These are phyloP conservation scores for Quillaja saponaria DNA, from an alignment of 306 rosid genomes.

Conservation along the genomic window DNA sequence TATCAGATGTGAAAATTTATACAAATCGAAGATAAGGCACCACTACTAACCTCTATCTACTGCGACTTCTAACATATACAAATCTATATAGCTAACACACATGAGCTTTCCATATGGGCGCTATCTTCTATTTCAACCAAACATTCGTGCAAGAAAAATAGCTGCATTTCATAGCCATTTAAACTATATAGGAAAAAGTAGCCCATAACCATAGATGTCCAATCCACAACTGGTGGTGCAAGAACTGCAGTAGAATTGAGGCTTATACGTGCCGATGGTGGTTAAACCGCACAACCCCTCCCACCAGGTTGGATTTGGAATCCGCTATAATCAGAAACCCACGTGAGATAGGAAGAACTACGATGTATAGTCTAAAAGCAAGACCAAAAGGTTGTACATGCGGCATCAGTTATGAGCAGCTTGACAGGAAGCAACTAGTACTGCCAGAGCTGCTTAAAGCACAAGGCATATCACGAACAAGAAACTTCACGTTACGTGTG, in stretches of 20 bases:
- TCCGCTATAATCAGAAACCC: slow-evolving; percentile 8
- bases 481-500: slow-evolving; percentile 50
- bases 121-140: slow-evolving; percentile 26
- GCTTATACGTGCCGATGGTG: slow-evolving; percentile 9
- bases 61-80: slow-evolving; percentile 30
- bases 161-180: background rate
- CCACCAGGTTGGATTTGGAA: slow-evolving; percentile 14
- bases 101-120: slow-evolving; percentile 22
- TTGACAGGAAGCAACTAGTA: slow-evolving; percentile 51
- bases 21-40: slow-evolving; percentile 21
- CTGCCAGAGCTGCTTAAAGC: slow-evolving; percentile 57
- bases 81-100: slow-evolving; percentile 19
- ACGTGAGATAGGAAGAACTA: slow-evolving; percentile 11
- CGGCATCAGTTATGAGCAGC: slow-evolving; percentile 41
- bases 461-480: slow-evolving; percentile 60
- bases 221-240: slow-evolving; percentile 24
- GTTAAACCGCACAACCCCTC: slow-evolving; percentile 12
- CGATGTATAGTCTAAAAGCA: slow-evolving; percentile 9
- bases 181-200: slow-evolving; percentile 17
- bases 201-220: slow-evolving; percentile 1
- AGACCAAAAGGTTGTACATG: slow-evolving; percentile 8
- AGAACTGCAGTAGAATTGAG: background rate
- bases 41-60: background rate
- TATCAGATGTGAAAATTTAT: slow-evolving; percentile 21
- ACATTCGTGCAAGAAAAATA: slow-evolving; percentile 5